Conservation (phyloP, 1,284 basidiomycete species). For the Boletus semigastroideus region DNA sequence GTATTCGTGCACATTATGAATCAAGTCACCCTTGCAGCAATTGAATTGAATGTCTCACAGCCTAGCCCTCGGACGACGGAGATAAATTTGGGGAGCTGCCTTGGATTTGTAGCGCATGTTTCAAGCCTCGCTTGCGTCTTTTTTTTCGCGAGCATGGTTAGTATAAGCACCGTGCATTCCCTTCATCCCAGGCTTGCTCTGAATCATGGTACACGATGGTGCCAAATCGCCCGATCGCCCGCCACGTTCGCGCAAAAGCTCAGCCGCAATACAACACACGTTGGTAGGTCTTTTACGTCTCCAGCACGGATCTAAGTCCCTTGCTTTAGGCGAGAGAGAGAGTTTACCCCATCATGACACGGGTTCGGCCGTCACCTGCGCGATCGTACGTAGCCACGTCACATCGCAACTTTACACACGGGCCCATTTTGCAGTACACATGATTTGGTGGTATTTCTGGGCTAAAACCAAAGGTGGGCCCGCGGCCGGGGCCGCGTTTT, state of each 20-base stretch:
- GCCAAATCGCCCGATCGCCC: neutral
- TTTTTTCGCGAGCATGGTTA: neutral
- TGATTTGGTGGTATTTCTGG: neutral
- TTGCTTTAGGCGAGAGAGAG: neutral
- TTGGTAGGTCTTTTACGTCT: slow-evolving; percentile 4
- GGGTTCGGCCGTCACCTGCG: neutral
- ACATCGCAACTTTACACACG: neutral
- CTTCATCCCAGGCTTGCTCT: neutral
- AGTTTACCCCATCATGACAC: neutral
- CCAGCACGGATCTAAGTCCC: neutral
- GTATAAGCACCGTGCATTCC: neutral
- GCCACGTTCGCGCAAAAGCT: neutral
- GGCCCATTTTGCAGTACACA: neutral
- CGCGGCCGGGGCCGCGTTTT: neutral
- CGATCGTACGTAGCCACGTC: neutral
- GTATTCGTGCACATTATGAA: too few relatives aligned
- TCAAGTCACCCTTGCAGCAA: neutral
- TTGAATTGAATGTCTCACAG: neutral
- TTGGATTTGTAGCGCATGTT: slow-evolving; percentile 3
- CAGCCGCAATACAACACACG: slow-evolving; percentile 1
- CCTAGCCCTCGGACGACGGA: neutral
- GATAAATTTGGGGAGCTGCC: neutral
- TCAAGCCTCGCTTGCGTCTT: slow-evolving; percentile 5
- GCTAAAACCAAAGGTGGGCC: neutral
- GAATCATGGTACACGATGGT: neutral